Base-by-base conservation (phyloP, 371 early-diverging fungal genomes). In the Cladochytrium tenue region DNA sequence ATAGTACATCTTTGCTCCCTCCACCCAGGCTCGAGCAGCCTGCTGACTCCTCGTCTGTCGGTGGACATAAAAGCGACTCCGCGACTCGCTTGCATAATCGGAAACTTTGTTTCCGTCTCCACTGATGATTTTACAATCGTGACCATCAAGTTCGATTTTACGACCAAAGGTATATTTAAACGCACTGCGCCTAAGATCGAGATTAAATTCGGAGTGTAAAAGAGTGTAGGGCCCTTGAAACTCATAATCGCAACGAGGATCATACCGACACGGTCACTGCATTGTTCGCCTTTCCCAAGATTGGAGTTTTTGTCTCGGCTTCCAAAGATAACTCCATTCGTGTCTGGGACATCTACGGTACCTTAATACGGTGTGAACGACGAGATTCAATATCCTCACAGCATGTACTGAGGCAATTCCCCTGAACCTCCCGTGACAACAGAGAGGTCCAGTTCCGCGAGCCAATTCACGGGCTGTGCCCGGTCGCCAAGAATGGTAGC, bases 371-470 rank as follows among this genome's bases (percentile, higher is more conserved):
- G 80, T 77, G 53, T 20, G 58, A 25, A 20, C 62, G 32, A 35
- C 52, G 31, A n/a, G n/a, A n/a, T n/a, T 1, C 25, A 13, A 13
- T 1, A 20, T 32, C 53, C 56, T 56, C 4, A 32, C 4, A 60
- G 50, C 10, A 15, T n/a, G n/a, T n/a, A n/a, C 43, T 43, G 43
- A 43, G 43, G 7, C 43, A 43, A 13, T 43, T 43, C 20, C 20
- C n/a, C n/a, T n/a, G n/a, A n/a, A 62, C 7, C 4, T 53, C 23
- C 31, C 33, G 3, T 53, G 20, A 28, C 20, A n/a, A n/a, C 56
- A 77, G 82, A 35, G 85, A 84, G 50, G 67, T 84, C 0, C 75
- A 77, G 55, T 84, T 84, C 51, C 74, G 75, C 17, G 73, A 76
- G 51, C 76, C 79, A 2, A 53, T 79, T 1, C 58, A 66, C 0